Evolutionary conservation across 2,329 filamentous ascomycete genomes (phyloP), one percentile per base, ranked within the genome.

Genomic region (Cryphonectria carpinicola): DNA sequence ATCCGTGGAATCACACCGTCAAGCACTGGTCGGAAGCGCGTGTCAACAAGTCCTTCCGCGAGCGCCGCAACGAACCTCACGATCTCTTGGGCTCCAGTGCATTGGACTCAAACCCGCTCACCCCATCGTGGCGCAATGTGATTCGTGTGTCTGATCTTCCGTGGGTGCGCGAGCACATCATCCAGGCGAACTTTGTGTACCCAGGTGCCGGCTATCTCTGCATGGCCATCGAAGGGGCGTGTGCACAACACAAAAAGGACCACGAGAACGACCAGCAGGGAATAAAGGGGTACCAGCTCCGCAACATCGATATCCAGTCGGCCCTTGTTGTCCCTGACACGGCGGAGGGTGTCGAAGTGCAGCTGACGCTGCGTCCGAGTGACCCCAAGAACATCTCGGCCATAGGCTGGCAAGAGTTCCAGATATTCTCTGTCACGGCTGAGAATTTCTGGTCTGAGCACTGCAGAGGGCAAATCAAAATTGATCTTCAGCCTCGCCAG

Each of bases 1-100:
- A 86, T 72, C 80, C 81, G 6, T 86, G 83, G 83, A 82, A 85
- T 70, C 83, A 85, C 73, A 77, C 78, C 22, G 78, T 78, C 4
- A 76, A 77, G 37, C 81, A 82, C 71, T 84, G 82, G 82, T 77
- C 76, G 25, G 80, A 81, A 70, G 76, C 80, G 0, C 78, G 80
- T 10, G 58, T 79, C 2, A 81, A 78, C 41, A 77, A 77, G 22
- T 77, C 79, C 0, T 77, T 78, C 41, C 77, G 81, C 6, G 76
- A 79, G 61, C 76, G 81, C 1, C 74, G 75, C 4, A 77, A 79
- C 37, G 72, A 77, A 0, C 78, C 81, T 7, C 81, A 83, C 35
- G 81, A 84, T 65, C 69, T 85, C 3, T 73, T 84, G 8, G 83
- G 82, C 1, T 75, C 77, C 0, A 74, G 75, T 1, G 76, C 77